These are phyloP conservation scores for Closterium sp. DNA, from an alignment of 139 green algal species.

Conservation along the genomic window DNA sequence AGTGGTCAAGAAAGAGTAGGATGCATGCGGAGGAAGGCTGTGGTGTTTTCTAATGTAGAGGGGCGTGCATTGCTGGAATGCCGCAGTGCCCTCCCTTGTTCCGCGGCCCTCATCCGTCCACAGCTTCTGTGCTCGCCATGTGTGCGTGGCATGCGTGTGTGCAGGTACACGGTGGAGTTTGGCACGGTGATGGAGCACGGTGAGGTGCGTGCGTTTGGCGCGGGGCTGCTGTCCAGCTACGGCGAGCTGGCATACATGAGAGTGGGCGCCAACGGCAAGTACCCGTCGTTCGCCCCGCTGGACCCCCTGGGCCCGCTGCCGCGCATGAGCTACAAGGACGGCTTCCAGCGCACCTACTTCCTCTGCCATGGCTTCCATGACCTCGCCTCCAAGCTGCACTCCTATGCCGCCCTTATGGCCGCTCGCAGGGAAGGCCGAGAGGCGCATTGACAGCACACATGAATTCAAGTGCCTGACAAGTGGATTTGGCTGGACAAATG, in stretches of 20 bases:
- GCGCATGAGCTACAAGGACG: constrained; percentile 91
- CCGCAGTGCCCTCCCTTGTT: not conserved
- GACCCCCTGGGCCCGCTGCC: constrained; percentile 74
- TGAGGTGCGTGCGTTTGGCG: constrained; percentile 56
- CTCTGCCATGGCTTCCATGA: constrained; percentile 74
- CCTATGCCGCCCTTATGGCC: not conserved
- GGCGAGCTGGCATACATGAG: constrained; percentile 86
- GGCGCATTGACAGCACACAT: not conserved
- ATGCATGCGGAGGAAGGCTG: not conserved
- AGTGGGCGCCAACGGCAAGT: constrained; percentile 25
- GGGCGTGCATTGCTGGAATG: not conserved
- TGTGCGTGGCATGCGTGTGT: not conserved
- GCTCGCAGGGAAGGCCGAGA: not conserved
- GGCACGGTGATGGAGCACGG: constrained; percentile 76
- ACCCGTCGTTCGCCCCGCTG: constrained; percentile 62
- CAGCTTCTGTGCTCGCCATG: not conserved
- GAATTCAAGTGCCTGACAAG: not conserved
- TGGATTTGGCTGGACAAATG: not conserved
- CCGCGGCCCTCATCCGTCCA: not conserved
- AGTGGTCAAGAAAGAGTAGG: not conserved
- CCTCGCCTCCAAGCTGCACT: constrained; percentile 53
- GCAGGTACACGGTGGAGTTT: constrained; percentile 90
- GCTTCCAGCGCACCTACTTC: constrained; percentile 84
- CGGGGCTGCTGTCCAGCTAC: constrained; percentile 78
- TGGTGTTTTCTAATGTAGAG: not conserved